Evolutionary conservation across 2,329 filamentous ascomycete species (phyloP), one percentile per base, ranked within the genome.

Genomic region (Aureobasidium sp.): DNA sequence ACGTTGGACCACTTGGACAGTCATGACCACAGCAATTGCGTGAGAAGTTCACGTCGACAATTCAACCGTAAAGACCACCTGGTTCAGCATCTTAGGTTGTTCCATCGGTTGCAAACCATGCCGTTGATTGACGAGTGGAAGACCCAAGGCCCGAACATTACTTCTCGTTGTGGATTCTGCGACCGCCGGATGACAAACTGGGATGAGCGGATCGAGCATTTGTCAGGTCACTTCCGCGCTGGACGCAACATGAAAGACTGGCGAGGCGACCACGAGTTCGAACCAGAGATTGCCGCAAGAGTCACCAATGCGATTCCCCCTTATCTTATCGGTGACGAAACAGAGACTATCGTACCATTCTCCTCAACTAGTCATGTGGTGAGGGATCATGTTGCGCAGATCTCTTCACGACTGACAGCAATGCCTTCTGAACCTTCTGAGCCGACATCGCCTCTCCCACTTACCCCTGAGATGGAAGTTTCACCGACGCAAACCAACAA

Each of bases 1-100:
- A 77, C 76, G 8, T 69, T 74, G 23, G 78, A 80, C 11, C 84
- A 86, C 68, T 68, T 85, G 17, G 82, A 84, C 65, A 75, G 73
- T 7, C 84, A 86, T 72, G 83, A 84, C 64, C 83, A 82, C 69
- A 73, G 73, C 42, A 74, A 82, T 13, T 92, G 89, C 69, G 84
- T 84, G 64, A 87, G 90, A 67, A 83, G 87, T 1, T 79, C 83
- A 60, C 85, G 89, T 64, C 79, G 83, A 40, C 84, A 81, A 0
- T 85, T 85, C 68, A 84, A 82, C 66, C 75, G 83, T 29, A 85
- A 85, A 69, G 83, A 85, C 66, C 83, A 85, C 66, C 75, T 85
- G 10, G 77, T 81, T 49, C 83, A 85, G 65, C 83, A 85, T 67
- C 70, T 85, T 29, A 76, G 81, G 31, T 71, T 85, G 55, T 83